These are phyloP conservation scores for Fusarium nelsonii DNA, from an alignment of 2,329 filamentous ascomycete genomes.

Conservation along the genomic window DNA sequence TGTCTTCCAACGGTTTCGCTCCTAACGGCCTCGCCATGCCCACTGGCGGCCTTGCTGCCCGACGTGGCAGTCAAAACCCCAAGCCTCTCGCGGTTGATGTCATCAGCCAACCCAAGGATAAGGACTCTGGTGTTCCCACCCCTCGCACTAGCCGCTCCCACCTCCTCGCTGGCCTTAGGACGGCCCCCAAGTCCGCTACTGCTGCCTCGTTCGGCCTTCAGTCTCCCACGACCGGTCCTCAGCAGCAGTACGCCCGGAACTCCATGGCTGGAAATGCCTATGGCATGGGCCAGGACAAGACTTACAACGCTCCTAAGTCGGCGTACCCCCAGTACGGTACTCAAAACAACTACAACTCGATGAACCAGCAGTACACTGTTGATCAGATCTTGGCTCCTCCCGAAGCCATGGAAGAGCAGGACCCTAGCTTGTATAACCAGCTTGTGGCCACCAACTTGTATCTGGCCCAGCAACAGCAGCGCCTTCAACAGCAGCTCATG, in stretches of 20 bases:
- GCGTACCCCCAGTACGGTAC: conserved; percentile 64
- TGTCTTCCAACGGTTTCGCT: conserved; percentile 88
- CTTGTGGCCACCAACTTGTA: conserved; percentile 92
- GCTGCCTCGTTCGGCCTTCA: conserved; percentile 78
- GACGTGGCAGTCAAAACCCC: conserved; percentile 85
- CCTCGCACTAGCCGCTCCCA: conserved; percentile 96
- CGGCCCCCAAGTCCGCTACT: conserved; percentile 88
- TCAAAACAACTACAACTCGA: conserved; percentile 52
- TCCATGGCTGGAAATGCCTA: conserved; percentile 61
- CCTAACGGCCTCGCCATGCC: conserved; percentile 80
- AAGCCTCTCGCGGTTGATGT: conserved; percentile 87
- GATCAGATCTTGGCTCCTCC: conserved; percentile 91
- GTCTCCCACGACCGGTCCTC: conserved; percentile 63
- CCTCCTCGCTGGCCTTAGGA: conserved; percentile 90
- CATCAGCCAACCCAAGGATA: conserved; percentile 76
- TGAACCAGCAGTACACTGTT: conserved; percentile 73
- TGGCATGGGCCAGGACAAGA: conserved; percentile 57
- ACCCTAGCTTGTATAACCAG: conserved; percentile 88
- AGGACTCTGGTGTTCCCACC: conserved; percentile 76
- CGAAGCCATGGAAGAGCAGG: conserved; percentile 78
- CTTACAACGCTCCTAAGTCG: conserved; percentile 68
- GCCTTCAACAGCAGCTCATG: conserved; percentile 91
- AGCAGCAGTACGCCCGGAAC: conserved; percentile 60
- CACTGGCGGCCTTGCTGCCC: conserved; percentile 83
- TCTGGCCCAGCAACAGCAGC: conserved; percentile 93